phyloP scores from a whole-genome alignment of 306 rosid species.

The Trifolium pratense region DNA sequence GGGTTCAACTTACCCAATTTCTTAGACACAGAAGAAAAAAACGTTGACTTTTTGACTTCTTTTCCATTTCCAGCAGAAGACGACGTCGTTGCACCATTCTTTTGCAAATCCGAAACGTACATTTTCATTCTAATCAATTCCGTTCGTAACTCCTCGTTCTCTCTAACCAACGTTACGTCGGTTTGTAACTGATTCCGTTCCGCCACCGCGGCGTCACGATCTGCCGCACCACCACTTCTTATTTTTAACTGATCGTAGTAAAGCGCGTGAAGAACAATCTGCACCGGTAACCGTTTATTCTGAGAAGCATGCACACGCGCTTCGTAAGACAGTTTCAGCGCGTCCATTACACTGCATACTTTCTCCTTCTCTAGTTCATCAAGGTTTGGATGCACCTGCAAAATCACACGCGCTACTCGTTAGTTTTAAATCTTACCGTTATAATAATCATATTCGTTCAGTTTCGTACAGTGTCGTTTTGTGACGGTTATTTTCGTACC shows the following conservation, averaged over 20 bases:
- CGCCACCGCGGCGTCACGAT: conserved; percentile 9
- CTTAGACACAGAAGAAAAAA: conserved; percentile 75
- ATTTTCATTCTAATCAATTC: conserved; percentile 83
- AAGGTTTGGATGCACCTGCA: conserved; percentile 76
- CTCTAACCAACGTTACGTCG: conserved; percentile 74
- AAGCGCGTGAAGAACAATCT: conserved; percentile 84
- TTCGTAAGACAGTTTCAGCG: conserved; percentile 73
- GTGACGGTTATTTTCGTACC: conserved; percentile 40
- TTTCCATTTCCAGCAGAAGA: background rate
- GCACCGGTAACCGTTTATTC: conserved; percentile 84
- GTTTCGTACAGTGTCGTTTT: background rate
- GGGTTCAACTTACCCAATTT: conserved; percentile 81
- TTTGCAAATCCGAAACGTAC: conserved; percentile 67
- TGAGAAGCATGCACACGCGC: conserved; percentile 92
- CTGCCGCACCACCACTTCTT: conserved; percentile 62
- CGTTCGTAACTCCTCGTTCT: conserved; percentile 72
- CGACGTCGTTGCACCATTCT: conserved; percentile 46
- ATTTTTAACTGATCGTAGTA: conserved; percentile 83
- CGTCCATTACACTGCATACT: conserved; percentile 86
- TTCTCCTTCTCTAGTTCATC: conserved; percentile 90
- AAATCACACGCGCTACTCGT: background rate
- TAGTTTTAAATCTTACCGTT: background rate
- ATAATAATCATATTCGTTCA: background rate
- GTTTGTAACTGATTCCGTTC: conserved; percentile 60
- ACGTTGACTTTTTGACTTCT: conserved; percentile 50